phyloP scores from a whole-genome alignment of 768 basidiomycete genomes.

The Tulasnella sp. region DNA sequence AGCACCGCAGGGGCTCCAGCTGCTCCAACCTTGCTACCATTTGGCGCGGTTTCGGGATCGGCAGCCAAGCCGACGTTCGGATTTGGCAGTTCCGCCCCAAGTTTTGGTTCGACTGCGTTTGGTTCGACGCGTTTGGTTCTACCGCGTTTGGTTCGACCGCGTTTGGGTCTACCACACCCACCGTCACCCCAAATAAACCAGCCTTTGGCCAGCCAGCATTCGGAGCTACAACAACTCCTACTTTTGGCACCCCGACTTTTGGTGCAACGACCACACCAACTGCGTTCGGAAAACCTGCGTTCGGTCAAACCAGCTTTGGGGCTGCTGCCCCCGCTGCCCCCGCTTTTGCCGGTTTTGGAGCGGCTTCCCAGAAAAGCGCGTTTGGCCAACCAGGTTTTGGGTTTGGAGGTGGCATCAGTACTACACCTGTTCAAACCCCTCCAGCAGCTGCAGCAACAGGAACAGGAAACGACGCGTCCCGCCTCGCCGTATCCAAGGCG shows the following conservation, averaged over 20 bases:
- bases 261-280: conserved; percentile 2
- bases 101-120: background rate
- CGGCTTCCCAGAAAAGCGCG: background rate
- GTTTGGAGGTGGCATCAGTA: conserved; percentile 25
- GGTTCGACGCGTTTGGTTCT: conserved; percentile 21
- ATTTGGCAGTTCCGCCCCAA: conserved; percentile 3
- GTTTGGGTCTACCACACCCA: conserved; percentile 23
- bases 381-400: conserved; percentile 14
- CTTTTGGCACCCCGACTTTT: conserved; percentile 19
- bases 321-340: conserved; percentile 6
- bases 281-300: conserved; percentile 27
- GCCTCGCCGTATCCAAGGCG: background rate
- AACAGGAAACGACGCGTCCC: background rate
- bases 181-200: conserved; percentile 10
- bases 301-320: conserved; percentile 29
- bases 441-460: background rate
- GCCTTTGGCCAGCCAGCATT: conserved; percentile 26
- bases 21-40: conserved; percentile 2
- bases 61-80: conserved; percentile 18
- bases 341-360: background rate
- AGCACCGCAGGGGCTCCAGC: background rate
- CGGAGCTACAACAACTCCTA: background rate
- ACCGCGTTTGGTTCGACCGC: background rate
- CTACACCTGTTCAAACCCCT: conserved; percentile 16
- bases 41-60: background rate